phyloP scores from a whole-genome alignment of 345 rosid species.

The Atalantia buxifolia region DNA sequence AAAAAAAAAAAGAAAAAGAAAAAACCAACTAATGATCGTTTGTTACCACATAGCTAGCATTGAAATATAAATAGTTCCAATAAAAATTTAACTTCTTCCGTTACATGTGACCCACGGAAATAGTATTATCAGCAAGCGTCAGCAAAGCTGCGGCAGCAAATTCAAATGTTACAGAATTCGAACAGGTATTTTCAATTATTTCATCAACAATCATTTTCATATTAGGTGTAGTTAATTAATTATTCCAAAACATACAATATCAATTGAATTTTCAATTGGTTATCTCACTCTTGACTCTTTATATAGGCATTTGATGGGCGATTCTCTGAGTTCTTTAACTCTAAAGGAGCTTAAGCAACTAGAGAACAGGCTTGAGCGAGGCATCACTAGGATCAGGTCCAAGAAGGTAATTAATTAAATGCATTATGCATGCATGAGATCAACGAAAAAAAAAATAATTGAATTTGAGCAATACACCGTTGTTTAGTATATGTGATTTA shows the following conservation, averaged over 20 bases:
- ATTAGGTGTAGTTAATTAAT: too few relatives aligned
- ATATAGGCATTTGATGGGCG: conserved; percentile 90
- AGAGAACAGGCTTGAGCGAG: conserved; percentile 92
- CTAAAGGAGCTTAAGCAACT: conserved; percentile 95
- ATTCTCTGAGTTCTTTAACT: conserved; percentile 65
- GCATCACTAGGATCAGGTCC: conserved; percentile 85
- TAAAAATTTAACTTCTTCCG: too few relatives aligned
- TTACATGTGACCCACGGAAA: not conserved
- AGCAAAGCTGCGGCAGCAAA: conserved; percentile 85
- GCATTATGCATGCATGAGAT: too few relatives aligned
- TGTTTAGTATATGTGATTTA: too few relatives aligned
- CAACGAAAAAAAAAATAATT: too few relatives aligned
- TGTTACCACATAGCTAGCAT: not conserved
- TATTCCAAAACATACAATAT: not conserved
- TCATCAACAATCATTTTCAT: not conserved
- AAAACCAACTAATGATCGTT: too few relatives aligned
- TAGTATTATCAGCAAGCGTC: conserved; percentile 97
- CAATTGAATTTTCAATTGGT: too few relatives aligned
- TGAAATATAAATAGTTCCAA: too few relatives aligned
- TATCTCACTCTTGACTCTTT: not conserved
- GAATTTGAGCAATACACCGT: too few relatives aligned
- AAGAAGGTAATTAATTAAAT: conserved; percentile 53
- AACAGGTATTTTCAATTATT: conserved; percentile 50
- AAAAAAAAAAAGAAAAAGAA: not conserved
- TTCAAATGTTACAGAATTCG: conserved; percentile 86